phyloP scores from a whole-genome alignment of 176 grass and related monocot species.

The Carex pumila region DNA sequence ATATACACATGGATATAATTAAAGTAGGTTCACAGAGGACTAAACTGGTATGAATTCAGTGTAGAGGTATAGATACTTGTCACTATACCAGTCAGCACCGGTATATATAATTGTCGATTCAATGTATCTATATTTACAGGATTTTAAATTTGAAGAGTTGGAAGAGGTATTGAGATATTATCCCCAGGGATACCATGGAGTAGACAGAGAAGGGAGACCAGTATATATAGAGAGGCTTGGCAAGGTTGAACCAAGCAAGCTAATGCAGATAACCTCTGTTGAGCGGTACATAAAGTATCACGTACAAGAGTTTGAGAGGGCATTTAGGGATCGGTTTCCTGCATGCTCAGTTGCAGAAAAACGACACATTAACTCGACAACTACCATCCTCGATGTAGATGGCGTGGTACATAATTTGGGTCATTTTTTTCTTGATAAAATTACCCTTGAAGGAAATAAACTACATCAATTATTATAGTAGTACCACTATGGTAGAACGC shows the following conservation, averaged over 20 bases:
- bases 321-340: slow-evolving; percentile 59
- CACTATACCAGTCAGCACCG: not conserved
- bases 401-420: slow-evolving; percentile 59
- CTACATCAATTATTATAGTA: not conserved
- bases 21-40: not conserved
- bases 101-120: not conserved
- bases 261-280: slow-evolving; percentile 69
- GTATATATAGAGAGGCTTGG: slow-evolving; percentile 77
- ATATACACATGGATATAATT: not conserved
- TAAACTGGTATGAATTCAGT: not conserved
- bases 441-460: not conserved
- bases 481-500: not conserved
- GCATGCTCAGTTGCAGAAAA: slow-evolving; percentile 67
- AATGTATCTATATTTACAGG: slow-evolving; percentile 29
- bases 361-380: slow-evolving; percentile 74
- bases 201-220: slow-evolving; percentile 77
- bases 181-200: slow-evolving; percentile 85
- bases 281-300: slow-evolving; percentile 88
- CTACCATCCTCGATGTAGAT: slow-evolving; percentile 78
- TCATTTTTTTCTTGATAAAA: slow-evolving; percentile 8
- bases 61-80: not conserved
- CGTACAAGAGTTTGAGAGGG: slow-evolving; percentile 83
- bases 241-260: slow-evolving; percentile 69
- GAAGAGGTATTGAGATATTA: slow-evolving; percentile 64
- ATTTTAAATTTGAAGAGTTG: slow-evolving; percentile 74